These are phyloP conservation scores for Helotiales sp. DNA, from an alignment of 2,329 filamentous ascomycete genomes.

Conservation along the genomic window DNA sequence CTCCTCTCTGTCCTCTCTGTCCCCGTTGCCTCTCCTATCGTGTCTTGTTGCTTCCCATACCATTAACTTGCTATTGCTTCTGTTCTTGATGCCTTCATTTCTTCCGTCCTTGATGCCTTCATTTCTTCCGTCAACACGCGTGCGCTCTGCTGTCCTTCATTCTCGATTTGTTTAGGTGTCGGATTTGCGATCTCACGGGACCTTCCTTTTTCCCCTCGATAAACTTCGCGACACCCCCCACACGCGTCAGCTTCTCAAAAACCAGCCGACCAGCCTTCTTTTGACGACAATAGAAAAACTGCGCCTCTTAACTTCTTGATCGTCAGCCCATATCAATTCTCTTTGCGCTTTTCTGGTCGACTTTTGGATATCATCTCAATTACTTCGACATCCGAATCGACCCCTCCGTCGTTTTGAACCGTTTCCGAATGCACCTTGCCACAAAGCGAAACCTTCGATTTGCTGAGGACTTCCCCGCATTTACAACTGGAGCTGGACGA, in stretches of 20 bases:
- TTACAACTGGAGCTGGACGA: too few species aligned
- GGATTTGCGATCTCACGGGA: neutral
- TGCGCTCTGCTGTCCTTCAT: neutral
- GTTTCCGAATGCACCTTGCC: too few species aligned
- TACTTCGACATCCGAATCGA: neutral
- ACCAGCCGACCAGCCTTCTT: slow-evolving; percentile 1
- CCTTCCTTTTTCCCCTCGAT: slow-evolving; percentile 1
- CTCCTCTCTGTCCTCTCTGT: neutral
- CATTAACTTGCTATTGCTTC: neutral
- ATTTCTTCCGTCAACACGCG: neutral
- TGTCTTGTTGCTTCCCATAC: neutral
- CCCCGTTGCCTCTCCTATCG: neutral
- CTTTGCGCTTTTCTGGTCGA: neutral
- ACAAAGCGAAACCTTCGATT: neutral
- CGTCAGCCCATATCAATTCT: neutral
- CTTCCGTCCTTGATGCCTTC: neutral
- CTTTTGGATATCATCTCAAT: neutral
- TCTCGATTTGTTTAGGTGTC: neutral
- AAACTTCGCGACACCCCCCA: slow-evolving; percentile 9
- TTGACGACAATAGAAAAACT: neutral
- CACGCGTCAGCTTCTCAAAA: slow-evolving; percentile 21
- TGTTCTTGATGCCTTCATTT: neutral
- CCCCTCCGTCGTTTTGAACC: neutral
- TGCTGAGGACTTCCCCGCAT: neutral
- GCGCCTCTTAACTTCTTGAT: neutral